Evolutionary conservation across 2,329 filamentous ascomycete genomes (phyloP).

Genomic region (Tolypocladium album): DNA sequence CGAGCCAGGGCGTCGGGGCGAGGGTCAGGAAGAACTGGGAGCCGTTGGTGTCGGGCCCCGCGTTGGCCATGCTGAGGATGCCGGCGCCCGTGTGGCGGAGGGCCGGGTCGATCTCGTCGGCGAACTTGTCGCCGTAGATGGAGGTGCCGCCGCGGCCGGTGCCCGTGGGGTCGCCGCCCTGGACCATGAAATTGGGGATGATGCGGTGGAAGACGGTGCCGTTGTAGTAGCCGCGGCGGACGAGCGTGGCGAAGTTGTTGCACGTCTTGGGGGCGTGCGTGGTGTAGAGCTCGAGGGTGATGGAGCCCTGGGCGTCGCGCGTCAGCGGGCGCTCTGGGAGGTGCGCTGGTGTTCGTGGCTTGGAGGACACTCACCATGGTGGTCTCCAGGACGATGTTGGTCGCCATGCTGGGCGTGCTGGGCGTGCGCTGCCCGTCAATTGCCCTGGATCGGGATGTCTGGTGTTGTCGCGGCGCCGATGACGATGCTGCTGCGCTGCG

Average conservation of each 20-base stretch:
- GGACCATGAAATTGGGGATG: slow-evolving; percentile 93
- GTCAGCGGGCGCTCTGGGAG: background rate
- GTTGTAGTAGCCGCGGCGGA: slow-evolving; percentile 79
- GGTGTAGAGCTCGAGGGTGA: slow-evolving; percentile 84
- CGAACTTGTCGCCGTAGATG: slow-evolving; percentile 90
- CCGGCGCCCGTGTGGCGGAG: slow-evolving; percentile 91
- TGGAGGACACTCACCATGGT: slow-evolving; percentile 52
- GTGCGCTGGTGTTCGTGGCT: background rate
- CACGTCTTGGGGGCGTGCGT: slow-evolving; percentile 82
- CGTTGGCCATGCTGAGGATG: slow-evolving; percentile 94
- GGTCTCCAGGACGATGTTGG: slow-evolving; percentile 72
- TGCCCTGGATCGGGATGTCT: background rate
- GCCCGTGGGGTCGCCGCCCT: slow-evolving; percentile 88
- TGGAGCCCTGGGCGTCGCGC: slow-evolving; percentile 50
- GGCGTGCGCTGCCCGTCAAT: background rate
- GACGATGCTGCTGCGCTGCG: background rate
- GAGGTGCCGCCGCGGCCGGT: slow-evolving; percentile 81
- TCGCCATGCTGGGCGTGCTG: slow-evolving; percentile 53
- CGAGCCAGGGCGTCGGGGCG: slow-evolving; percentile 89
- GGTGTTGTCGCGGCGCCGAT: background rate
- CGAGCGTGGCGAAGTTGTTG: slow-evolving; percentile 76
- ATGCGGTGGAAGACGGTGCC: slow-evolving; percentile 81
- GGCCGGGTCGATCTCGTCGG: slow-evolving; percentile 70
- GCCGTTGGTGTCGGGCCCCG: slow-evolving; percentile 85
- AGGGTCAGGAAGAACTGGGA: slow-evolving; percentile 95